phyloP scores from a whole-genome alignment of 345 rosid species.

The Acer yangbiense region DNA sequence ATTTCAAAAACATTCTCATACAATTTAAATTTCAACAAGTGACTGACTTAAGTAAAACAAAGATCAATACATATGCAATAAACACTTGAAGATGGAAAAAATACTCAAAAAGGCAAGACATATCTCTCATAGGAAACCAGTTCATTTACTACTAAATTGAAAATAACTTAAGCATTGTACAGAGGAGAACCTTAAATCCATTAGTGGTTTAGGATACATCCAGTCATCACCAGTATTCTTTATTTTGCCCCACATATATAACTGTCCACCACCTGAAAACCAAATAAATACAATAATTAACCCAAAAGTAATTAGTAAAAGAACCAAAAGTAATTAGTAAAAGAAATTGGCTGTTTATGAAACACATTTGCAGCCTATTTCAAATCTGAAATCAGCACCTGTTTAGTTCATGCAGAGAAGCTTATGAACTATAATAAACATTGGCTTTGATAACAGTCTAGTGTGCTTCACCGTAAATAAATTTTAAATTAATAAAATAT shows the following conservation, averaged over 20 bases:
- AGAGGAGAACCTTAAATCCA: constrained; percentile 84
- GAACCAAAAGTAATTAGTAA: background rate
- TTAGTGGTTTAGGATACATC: constrained; percentile 99
- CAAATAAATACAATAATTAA: constrained; percentile 10
- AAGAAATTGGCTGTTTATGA: background rate
- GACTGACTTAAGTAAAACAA: background rate
- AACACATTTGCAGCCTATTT: background rate
- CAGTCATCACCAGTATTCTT: constrained; percentile 92
- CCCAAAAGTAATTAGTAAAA: background rate
- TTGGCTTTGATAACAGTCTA: background rate
- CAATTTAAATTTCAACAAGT: background rate
- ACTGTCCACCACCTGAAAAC: constrained; percentile 88
- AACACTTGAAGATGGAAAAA: background rate
- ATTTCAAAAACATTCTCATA: background rate
- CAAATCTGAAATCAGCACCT: background rate
- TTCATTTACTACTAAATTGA: background rate
- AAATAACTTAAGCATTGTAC: constrained; percentile 11
- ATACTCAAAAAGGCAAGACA: background rate
- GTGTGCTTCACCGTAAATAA: background rate
- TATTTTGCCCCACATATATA: constrained; percentile 99
- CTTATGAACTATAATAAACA: background rate
- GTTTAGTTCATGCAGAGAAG: background rate
- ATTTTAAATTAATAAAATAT: background rate
- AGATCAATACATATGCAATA: background rate
- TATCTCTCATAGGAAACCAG: background rate